A percentile compares a stretch with the other conserved stretches of the same genome.
phyloP scores from a whole-genome alignment of 1,284 basidiomycete species.

The Vanrija humicola region DNA sequence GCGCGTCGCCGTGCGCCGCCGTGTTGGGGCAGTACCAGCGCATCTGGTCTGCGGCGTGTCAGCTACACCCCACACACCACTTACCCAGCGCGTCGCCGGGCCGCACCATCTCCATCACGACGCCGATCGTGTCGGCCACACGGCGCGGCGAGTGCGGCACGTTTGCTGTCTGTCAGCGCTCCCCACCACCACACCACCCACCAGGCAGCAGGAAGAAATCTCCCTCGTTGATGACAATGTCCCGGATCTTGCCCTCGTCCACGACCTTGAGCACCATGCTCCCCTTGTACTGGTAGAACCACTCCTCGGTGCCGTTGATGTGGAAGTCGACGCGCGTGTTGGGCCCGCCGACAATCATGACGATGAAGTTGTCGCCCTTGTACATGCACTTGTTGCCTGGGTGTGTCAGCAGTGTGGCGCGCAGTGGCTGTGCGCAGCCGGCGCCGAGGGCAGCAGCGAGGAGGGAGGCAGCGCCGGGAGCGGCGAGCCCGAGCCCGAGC shows the following conservation, averaged over 20 bases:
- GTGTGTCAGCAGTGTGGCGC: neutral
- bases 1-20: slow-evolving; percentile 57
- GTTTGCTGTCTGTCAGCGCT: slow-evolving; percentile 59
- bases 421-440: neutral
- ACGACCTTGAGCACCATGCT: slow-evolving; percentile 83
- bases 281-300: slow-evolving; percentile 94
- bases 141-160: slow-evolving; percentile 93
- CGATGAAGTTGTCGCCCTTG: slow-evolving; percentile 73
- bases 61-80: slow-evolving; percentile 7
- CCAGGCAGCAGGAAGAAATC: slow-evolving; percentile 94
- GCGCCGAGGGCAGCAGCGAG: neutral
- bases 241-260: slow-evolving; percentile 78
- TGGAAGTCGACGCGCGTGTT: slow-evolving; percentile 91
- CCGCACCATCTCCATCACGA: slow-evolving; percentile 90
- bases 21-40: slow-evolving; percentile 86
- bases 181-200: slow-evolving; percentile 42
- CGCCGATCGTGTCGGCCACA: slow-evolving; percentile 82
- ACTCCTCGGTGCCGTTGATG: slow-evolving; percentile 92
- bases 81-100: slow-evolving; percentile 56
- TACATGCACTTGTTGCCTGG: slow-evolving; percentile 79
- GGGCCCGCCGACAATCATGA: slow-evolving; percentile 90
- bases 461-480: neutral
- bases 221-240: slow-evolving; percentile 86
- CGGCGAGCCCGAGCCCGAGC: neutral
- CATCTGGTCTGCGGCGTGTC: slow-evolving; percentile 64